Base-by-base conservation (phyloP, 1,284 basidiomycete genomes). In the Austroboletus novae-zelandiae region DNA sequence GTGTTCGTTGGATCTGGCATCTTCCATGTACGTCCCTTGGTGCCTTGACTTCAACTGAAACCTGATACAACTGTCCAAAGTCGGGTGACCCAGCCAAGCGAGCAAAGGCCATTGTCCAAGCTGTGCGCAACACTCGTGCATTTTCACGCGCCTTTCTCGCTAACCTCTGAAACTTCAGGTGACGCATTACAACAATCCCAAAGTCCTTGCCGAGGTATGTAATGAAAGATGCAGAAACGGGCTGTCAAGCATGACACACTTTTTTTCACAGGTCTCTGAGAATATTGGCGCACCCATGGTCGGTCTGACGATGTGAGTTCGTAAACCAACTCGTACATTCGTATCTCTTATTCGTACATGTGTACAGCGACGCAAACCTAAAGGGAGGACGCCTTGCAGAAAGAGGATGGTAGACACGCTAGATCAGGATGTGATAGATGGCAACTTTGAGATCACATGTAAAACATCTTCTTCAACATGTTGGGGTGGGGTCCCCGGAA, bases 31-130 rank as follows among this genome's bases (percentile, higher is more conserved):
- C 55, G 87, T 77, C 13, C 14, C 18, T 35, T 5, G 32, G 18
- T 23, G 34, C 50, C 40, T 40, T 11, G 35, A n/a, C 37, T 34
- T 45, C 18, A 31, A 34, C 7, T 34, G 43, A 48, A 48, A 50
- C 43, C 32, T 39, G 17, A 50, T 18, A 30, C 27, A 47, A 14
- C 7, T 5, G 32, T 40, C 20, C 41, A 42, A 56, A 91, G 89
- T 96, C 95, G 45, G 91, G 89, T 48, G 91, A 99, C 71, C 94
- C 96, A 30, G 92, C 88, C 32, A 94, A 94, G 72, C 86, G 94
- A 50, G 96, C 96, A 14, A 85, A 86, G 52, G 95, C 96, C n/a
- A 98, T 99, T 60, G 96, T 99, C 36, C 93, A 98, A 74, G 92
- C 96, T 40, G 94, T 89, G 61, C 55, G 78, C 9, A 15, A 37